phyloP scores from a whole-genome alignment of 2,329 filamentous ascomycete genomes.

The Botryosphaeria dothidea region DNA sequence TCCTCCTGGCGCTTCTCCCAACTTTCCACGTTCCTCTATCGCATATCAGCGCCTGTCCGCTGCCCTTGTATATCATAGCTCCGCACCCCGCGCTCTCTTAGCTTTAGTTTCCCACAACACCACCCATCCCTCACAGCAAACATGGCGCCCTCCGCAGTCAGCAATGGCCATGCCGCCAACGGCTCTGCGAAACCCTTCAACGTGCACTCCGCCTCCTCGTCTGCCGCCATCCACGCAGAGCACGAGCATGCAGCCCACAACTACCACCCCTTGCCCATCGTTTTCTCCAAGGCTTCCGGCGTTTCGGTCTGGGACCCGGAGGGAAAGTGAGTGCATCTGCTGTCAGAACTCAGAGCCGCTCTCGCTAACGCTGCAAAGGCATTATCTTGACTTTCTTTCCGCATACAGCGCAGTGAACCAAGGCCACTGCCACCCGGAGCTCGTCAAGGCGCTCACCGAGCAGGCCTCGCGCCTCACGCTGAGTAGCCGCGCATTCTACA shows the following conservation, averaged over 20 bases:
- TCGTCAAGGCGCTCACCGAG: slow-evolving; percentile 84
- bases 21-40: background rate
- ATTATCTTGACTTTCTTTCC: slow-evolving; percentile 97
- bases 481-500: slow-evolving; percentile 94
- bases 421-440: slow-evolving; percentile 95
- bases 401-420: slow-evolving; percentile 98
- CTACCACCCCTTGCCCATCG: slow-evolving; percentile 95
- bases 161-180: slow-evolving; percentile 29
- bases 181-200: slow-evolving; percentile 3
- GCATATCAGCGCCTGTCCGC: slow-evolving; percentile 6
- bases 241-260: slow-evolving; percentile 91
- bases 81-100: background rate
- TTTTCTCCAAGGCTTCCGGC: slow-evolving; percentile 69
- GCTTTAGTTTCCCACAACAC: background rate
- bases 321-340: slow-evolving; percentile 47
- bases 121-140: background rate
- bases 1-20: background rate
- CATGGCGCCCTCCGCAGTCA: slow-evolving; percentile 23
- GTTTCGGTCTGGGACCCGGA: slow-evolving; percentile 96
- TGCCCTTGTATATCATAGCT: background rate
- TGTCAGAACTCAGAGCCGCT: background rate
- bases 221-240: slow-evolving; percentile 77
- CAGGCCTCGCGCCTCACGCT: slow-evolving; percentile 89
- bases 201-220: slow-evolving; percentile 77
- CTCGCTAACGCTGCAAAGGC: slow-evolving; percentile 31